These are phyloP conservation scores for Tarenaya hassleriana DNA, from an alignment of 345 rosid species.

Conservation along the genomic window DNA sequence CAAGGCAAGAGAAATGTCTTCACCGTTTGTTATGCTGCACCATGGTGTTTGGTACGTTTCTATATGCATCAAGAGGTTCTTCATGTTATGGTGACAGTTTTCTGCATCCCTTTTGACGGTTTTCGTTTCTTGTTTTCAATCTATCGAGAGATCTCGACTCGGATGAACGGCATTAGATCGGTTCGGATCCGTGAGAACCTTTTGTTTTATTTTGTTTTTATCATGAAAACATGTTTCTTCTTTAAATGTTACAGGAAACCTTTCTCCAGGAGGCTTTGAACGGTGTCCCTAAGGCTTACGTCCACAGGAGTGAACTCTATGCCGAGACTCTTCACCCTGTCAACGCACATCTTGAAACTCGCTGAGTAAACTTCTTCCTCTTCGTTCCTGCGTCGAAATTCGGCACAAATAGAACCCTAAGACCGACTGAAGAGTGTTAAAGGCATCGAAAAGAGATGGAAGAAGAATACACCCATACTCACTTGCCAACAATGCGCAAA, in stretches of 20 bases:
- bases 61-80: too few relatives aligned
- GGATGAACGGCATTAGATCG: constrained; percentile 22
- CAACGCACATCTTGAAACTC: constrained; percentile 43
- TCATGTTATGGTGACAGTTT: not conserved
- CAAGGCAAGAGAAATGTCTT: too few relatives aligned
- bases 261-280: constrained; percentile 57
- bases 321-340: constrained; percentile 43
- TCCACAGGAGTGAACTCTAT: constrained; percentile 47
- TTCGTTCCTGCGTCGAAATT: not conserved
- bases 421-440: too few relatives aligned
- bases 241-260: constrained; percentile 15
- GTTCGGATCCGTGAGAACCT: not conserved
- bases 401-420: too few relatives aligned
- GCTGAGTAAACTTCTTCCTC: constrained; percentile 20
- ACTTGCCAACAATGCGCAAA: constrained; percentile 24
- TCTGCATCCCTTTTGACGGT: constrained; percentile 3
- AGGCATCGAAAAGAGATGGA: too few relatives aligned
- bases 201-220: too few relatives aligned
- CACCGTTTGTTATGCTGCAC: too few relatives aligned
- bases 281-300: constrained; percentile 48
- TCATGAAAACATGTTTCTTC: too few relatives aligned
- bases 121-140: constrained; percentile 11
- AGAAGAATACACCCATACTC: too few relatives aligned
- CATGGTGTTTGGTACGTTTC: too few relatives aligned
- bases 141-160: constrained; percentile 4